Base-by-base conservation (phyloP, 192 early-diverging fungal genomes). In the Podila epicladia region DNA sequence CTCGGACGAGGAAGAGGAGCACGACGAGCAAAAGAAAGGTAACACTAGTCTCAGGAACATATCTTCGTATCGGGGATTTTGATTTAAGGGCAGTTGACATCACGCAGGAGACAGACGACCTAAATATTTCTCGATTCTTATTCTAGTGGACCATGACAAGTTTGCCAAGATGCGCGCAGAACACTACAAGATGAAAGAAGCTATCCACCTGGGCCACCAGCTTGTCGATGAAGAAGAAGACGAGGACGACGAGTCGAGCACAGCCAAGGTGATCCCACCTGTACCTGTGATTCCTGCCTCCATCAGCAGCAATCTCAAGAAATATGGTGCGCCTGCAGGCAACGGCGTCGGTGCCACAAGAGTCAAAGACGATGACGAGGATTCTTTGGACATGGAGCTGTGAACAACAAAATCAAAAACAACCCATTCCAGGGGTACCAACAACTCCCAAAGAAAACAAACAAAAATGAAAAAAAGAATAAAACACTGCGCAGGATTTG, bases 171-270 rank as follows among this genome's bases (percentile, higher is more conserved):
- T 94, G 79, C 88, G 98, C 63, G 83, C 93, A 9, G 79, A 92
- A 60, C 98, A 99, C 75, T 99, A 99, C 84, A 93, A 97, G 71
- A 96, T 96, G 94, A 90, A 89, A 66, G 85, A 88, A 11, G 93
- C 92, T 31, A 73, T 95, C 64, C 65, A 84, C 67, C 80, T 88
- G 48, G 83, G 82, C 12, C 83, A 78, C 45, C 78, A 85, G 37
- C 53, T 91, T 35, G 75, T 87, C 31, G 87, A 91, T 4, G 83
- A 85, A 9, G 86, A 91, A 9, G 86, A 91, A 29, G 84, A 83
- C 11, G 70, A 67, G 22, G 28, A 83, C 5, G 58, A 53, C 13
- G 66, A 80, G 0, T 57, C 37, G 32, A 11, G 19, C 38, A 51
- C 37, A 29, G 41, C 9, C 9, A 58, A n/a, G 1, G 59, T 9